Evolutionary conservation across 192 early-diverging fungal genomes (phyloP).

Genomic region (Coemansia sp.): DNA sequence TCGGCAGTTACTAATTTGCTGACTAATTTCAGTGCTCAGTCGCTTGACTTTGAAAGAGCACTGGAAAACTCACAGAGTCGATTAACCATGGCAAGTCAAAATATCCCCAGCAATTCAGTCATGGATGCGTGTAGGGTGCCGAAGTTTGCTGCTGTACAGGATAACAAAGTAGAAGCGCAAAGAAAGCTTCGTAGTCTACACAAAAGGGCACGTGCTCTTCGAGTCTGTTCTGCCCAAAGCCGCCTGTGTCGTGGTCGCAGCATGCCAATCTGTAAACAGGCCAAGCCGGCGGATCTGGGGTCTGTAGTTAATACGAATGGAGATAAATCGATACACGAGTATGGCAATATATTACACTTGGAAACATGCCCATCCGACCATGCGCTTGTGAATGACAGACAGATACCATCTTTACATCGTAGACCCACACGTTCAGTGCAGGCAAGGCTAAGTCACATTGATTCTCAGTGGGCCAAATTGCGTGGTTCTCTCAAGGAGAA

Average conservation of each 20-base stretch:
- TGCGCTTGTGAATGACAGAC: background rate
- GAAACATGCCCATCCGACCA: background rate
- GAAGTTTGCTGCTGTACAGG: background rate
- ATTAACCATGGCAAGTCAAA: constrained; percentile 11
- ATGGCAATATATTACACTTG: background rate
- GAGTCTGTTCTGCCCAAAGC: background rate
- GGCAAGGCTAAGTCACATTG: background rate
- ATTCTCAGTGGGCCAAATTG: background rate
- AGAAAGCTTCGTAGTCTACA: constrained; percentile 1
- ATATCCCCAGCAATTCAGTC: constrained; percentile 11
- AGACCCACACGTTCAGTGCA: background rate
- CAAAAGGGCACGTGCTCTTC: background rate
- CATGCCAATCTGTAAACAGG: background rate
- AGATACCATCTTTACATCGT: background rate
- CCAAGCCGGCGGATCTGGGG: background rate
- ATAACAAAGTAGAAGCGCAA: background rate
- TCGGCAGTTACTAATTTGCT: constrained; percentile 18
- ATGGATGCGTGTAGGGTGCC: background rate
- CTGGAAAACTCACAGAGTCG: constrained; percentile 30
- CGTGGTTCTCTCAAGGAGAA: background rate
- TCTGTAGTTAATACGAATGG: background rate
- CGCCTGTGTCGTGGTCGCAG: background rate
- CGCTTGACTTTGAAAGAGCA: constrained; percentile 16
- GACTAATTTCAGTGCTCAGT: constrained; percentile 31
- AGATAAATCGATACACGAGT: constrained; percentile 1